phyloP scores from a whole-genome alignment of 2,329 filamentous ascomycete species.

The Daldinia sp. region DNA sequence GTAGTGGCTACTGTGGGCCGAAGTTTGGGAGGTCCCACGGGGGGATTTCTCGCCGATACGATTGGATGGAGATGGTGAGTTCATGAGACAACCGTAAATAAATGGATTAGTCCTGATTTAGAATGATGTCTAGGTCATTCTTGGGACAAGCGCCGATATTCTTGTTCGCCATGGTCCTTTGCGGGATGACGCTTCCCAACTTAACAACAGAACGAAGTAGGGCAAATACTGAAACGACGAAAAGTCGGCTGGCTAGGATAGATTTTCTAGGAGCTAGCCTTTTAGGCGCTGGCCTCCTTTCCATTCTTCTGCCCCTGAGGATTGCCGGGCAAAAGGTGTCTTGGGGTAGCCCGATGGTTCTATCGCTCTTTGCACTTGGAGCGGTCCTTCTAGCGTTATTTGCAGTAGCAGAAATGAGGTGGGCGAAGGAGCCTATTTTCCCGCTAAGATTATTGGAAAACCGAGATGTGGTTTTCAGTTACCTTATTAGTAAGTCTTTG shows the following conservation, averaged over 20 bases:
- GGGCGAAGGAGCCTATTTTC: conserved; percentile 68
- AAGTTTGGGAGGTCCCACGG: conserved; percentile 66
- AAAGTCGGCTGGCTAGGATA: conserved; percentile 62
- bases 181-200: conserved; percentile 54
- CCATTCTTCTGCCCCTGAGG: conserved; percentile 56
- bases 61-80: conserved; percentile 74
- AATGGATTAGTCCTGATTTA: conserved; percentile 19
- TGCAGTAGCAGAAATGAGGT: conserved; percentile 54
- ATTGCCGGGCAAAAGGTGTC: conserved; percentile 56
- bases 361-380: conserved; percentile 50
- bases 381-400: conserved; percentile 51
- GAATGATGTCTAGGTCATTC: conserved; percentile 61
- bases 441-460: conserved; percentile 66
- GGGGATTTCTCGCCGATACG: conserved; percentile 70
- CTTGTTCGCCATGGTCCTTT: conserved; percentile 59
- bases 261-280: conserved; percentile 69
- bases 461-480: conserved; percentile 65
- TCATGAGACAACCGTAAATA: not conserved
- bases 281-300: conserved; percentile 54
- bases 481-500: conserved; percentile 57
- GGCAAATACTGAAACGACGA: conserved; percentile 37
- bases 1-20: conserved; percentile 64
- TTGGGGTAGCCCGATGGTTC: conserved; percentile 55
- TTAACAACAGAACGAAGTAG: conserved; percentile 20
- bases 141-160: conserved; percentile 68